Evolutionary conservation across 495 filamentous ascomycete species (phyloP).

Genomic region (Extremus antarcticus): DNA sequence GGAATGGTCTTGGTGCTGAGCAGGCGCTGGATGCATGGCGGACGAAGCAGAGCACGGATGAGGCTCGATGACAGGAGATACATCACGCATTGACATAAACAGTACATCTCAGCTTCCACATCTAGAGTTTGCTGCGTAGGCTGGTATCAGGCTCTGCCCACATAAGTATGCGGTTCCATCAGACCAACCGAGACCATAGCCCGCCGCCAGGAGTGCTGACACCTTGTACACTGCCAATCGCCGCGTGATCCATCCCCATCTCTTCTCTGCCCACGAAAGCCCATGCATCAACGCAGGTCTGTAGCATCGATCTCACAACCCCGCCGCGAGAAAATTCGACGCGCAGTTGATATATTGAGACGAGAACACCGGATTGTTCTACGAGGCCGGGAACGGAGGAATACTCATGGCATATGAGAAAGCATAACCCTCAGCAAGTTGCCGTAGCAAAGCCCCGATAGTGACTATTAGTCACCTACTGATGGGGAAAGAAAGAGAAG

Average conservation of each 20-base stretch:
- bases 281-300: no score
- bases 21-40: conserved; percentile 53
- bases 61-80: background rate
- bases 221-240: no score
- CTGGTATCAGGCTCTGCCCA: no score
- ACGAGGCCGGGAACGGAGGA: conserved; percentile 25
- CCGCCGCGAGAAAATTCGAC: conserved; percentile 4
- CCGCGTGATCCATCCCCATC: background rate
- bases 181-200: no score
- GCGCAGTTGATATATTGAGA: conserved; percentile 10
- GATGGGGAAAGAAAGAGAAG: conserved; percentile 25
- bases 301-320: conserved; percentile 21
- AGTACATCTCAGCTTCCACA: background rate
- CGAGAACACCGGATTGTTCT: conserved; percentile 9
- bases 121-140: background rate
- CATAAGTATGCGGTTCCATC: no score
- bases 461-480: conserved; percentile 9
- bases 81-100: no score
- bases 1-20: conserved; percentile 45
- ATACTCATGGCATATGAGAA: conserved; percentile 1
- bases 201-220: no score
- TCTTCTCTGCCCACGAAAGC: no score
- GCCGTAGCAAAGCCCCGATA: conserved; percentile 15
- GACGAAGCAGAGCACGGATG: conserved; percentile 10
- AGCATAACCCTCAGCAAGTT: conserved; percentile 14